Evolutionary conservation across 805 yeast species (phyloP).

Genomic region (Saccharomycopsis sp.): DNA sequence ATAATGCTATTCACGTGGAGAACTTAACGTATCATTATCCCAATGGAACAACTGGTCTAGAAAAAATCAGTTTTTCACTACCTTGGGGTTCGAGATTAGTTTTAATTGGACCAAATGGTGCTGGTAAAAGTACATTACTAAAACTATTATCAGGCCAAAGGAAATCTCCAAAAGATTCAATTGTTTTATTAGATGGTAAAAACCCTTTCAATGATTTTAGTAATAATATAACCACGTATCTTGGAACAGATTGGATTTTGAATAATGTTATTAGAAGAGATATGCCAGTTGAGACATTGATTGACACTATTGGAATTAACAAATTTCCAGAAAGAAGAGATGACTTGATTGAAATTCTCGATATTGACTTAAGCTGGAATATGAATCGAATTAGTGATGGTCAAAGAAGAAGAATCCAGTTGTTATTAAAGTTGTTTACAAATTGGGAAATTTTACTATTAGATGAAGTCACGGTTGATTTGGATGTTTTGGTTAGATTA

Average conservation of each 20-base stretch:
- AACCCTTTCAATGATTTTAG: conserved; percentile 73
- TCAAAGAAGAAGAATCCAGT: conserved; percentile 87
- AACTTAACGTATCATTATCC: conserved; percentile 64
- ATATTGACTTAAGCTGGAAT: conserved; percentile 81
- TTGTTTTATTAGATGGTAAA: conserved; percentile 61
- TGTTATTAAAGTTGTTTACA: conserved; percentile 83
- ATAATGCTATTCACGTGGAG: conserved; percentile 47
- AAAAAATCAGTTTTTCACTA: conserved; percentile 48
- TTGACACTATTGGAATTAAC: conserved; percentile 78
- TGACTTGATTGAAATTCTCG: conserved; percentile 62
- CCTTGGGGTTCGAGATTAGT: conserved; percentile 68
- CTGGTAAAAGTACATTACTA: conserved; percentile 88
- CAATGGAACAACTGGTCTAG: conserved; percentile 42
- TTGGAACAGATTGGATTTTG: conserved; percentile 97
- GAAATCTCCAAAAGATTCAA: conserved; percentile 56
- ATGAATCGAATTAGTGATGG: conserved; percentile 93
- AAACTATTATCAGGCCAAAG: conserved; percentile 87
- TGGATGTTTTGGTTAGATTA: conserved; percentile 85
- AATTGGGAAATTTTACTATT: conserved; percentile 85
- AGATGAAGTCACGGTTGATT: conserved; percentile 95
- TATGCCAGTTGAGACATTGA: conserved; percentile 71
- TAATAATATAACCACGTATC: conserved; percentile 52
- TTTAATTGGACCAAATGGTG: conserved; percentile 91
- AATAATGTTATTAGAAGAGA: conserved; percentile 86
- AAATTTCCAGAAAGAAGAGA: conserved; percentile 69